Evolutionary conservation across 306 rosid genomes (phyloP).

Genomic region (Neltuma alba): DNA sequence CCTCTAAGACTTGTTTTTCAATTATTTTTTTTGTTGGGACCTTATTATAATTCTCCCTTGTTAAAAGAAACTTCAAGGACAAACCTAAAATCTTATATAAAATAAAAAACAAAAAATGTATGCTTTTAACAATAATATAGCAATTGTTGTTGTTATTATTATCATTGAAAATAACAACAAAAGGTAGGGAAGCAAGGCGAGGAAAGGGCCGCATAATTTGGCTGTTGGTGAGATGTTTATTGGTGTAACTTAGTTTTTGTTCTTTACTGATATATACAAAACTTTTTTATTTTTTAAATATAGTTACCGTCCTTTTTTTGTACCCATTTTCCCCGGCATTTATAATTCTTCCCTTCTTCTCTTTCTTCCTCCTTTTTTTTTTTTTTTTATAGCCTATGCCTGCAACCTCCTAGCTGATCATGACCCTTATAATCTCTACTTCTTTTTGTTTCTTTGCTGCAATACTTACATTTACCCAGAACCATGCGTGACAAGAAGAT

Average conservation of each 20-base stretch:
- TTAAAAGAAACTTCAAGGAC: too few relatives aligned
- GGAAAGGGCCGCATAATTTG: slow-evolving; percentile 46
- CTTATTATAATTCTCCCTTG: too few relatives aligned
- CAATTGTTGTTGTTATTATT: too few relatives aligned
- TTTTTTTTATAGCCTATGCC: not conserved
- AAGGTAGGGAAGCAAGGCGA: not conserved
- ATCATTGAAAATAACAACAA: not conserved
- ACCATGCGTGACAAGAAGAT: not conserved
- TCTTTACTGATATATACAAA: not conserved
- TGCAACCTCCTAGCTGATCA: not conserved
- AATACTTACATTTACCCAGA: not conserved
- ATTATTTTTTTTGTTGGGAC: too few relatives aligned
- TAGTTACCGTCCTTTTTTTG: not conserved
- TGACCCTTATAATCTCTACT: not conserved
- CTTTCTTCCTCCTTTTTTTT: too few relatives aligned
- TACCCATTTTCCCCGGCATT: not conserved
- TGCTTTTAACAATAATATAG: too few relatives aligned
- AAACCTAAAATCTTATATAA: too few relatives aligned
- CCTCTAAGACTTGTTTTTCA: too few relatives aligned
- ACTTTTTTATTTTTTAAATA: not conserved
- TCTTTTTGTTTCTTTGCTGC: not conserved
- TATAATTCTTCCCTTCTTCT: not conserved
- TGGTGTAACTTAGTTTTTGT: slow-evolving; percentile 25
- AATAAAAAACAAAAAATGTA: too few relatives aligned
- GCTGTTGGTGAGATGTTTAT: slow-evolving; percentile 36